Percentiles rank a stretch among this genome's conserved stretches.
Evolutionary conservation across 345 rosid genomes (phyloP).

Genomic region (Carallia pectinifolia): DNA sequence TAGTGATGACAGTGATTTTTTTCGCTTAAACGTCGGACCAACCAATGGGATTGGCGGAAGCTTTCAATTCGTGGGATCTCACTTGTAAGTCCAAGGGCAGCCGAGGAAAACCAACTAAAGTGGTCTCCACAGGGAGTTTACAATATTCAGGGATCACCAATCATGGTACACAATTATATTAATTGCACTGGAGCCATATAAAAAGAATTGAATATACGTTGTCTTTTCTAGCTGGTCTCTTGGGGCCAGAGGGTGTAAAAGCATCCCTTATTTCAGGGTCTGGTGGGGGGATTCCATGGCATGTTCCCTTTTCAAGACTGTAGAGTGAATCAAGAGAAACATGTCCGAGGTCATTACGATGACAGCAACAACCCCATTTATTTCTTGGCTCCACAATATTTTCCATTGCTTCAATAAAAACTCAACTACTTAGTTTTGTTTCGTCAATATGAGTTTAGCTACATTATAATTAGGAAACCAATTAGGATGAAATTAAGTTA

Average conservation of each 20-base stretch:
- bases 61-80: constrained; percentile 15
- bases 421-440: too few species aligned
- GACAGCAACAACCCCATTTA: neutral
- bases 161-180: constrained; percentile 9
- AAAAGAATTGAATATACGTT: too few species aligned
- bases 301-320: constrained; percentile 24
- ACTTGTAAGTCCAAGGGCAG: constrained; percentile 21
- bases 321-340: neutral
- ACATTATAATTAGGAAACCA: too few species aligned
- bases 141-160: constrained; percentile 18
- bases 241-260: neutral
- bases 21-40: neutral
- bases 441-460: too few species aligned
- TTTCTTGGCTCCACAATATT: neutral
- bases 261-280: constrained; percentile 30
- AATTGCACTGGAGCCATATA: neutral
- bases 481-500: too few species aligned
- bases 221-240: neutral
- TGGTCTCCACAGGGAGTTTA: constrained; percentile 46
- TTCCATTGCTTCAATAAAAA: neutral
- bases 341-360: neutral
- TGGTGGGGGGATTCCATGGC: constrained; percentile 37
- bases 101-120: constrained; percentile 36
- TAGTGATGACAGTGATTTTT: too few species aligned
- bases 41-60: constrained; percentile 1